Base-by-base conservation (phyloP, 169 alveolate genomes). In the Plasmodium gonderi region DNA sequence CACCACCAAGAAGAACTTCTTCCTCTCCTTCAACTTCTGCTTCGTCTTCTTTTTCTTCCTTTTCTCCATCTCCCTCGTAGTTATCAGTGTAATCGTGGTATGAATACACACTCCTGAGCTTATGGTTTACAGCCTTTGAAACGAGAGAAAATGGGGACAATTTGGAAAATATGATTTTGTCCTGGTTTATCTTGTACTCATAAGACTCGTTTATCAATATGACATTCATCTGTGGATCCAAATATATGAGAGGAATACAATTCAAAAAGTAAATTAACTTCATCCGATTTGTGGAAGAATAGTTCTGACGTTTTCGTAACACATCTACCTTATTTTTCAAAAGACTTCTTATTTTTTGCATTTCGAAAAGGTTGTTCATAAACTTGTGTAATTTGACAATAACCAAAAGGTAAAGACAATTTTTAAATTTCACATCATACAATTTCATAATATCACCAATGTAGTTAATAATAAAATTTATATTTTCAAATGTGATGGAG, bases 141-240 rank as follows among this genome's bases (percentile, higher is more conserved):
- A 79, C 75, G 36, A 79, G 36, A 7, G 94, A 78, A 44, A 90
- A 90, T 2, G 94, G 94, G 12, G 94, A 90, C 7, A 90, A 29
- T 44, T 90, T 90, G 0, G 94, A 90, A 51, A 90, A 90, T 1
- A 90, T 90, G 1, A 79, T 78, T 67, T 49, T 65, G 64, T 79
- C 91, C n/a, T 78, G 77, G 72, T 79, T 74, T 8, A n/a, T 23
- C 11, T 60, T 74, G 12, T 87, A 75, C 12, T 90, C 94, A 65
- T 90, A 76, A 20, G 91, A 78, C 29, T 90, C 91, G 17, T 76
- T 79, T 6, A 90, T 90, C 54, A 90, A n/a, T 7, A 90, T 78
- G 14, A 90, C 94, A 79, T 90, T 90, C 94, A 90, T 78, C 31
- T 76, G 91, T 17, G 90, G 80, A 29, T 90, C 94, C 12, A 90